These are phyloP conservation scores for Brassica cretica DNA, from an alignment of 345 rosid genomes.

Conservation along the genomic window DNA sequence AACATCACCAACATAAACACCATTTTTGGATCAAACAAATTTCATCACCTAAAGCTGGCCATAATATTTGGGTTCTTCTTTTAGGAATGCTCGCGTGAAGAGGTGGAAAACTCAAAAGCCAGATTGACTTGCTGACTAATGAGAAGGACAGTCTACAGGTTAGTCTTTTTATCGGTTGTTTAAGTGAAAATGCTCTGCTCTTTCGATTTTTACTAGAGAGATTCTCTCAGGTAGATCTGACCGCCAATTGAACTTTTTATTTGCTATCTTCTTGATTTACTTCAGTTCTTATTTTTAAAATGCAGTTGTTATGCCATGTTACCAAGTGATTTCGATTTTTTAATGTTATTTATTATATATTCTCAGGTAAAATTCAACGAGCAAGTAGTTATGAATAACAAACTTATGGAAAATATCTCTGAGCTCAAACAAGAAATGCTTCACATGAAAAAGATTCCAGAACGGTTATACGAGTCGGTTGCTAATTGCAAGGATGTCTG, in stretches of 20 bases:
- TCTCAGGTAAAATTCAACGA: conserved; percentile 64
- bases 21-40: too few species aligned
- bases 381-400: conserved; percentile 51
- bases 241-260: conserved; percentile 2
- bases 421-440: conserved; percentile 58
- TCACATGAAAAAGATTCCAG: conserved; percentile 50
- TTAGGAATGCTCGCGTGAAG: conserved; percentile 36
- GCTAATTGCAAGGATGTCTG: conserved; percentile 54
- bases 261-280: not conserved
- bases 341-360: conserved; percentile 11
- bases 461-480: conserved; percentile 49
- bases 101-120: conserved; percentile 63
- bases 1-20: too few species aligned
- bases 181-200: not conserved
- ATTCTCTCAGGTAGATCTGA: conserved; percentile 4
- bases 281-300: not conserved
- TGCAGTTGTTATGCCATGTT: not conserved
- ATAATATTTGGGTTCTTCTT: not conserved
- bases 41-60: conserved; percentile 2
- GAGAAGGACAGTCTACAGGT: conserved; percentile 78
- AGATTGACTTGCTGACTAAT: conserved; percentile 50
- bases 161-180: conserved; percentile 32
- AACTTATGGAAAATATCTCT: conserved; percentile 58
- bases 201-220: conserved; percentile 3
- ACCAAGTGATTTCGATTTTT: not conserved